phyloP scores from a whole-genome alignment of 2,329 filamentous ascomycete species.

The Alternaria arbusti region DNA sequence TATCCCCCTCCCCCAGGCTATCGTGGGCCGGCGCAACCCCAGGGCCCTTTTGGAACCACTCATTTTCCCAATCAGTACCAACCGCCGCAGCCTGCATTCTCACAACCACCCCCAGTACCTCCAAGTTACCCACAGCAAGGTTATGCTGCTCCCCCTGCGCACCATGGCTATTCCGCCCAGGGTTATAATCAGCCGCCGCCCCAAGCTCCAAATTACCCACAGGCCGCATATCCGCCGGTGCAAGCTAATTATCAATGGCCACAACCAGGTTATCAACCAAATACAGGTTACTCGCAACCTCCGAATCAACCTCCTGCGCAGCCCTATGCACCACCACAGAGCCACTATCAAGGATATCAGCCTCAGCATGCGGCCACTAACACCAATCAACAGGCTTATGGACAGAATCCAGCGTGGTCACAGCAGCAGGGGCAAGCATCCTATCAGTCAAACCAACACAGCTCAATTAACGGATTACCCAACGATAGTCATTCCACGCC shows the following conservation, averaged over 20 bases:
- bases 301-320: slow-evolving; percentile 28
- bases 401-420: slow-evolving; percentile 33
- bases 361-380: slow-evolving; percentile 26
- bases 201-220: slow-evolving; percentile 20
- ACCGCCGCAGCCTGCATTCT: slow-evolving; percentile 33
- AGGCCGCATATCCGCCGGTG: slow-evolving; percentile 27
- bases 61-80: slow-evolving; percentile 38
- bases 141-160: slow-evolving; percentile 26
- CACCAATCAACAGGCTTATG: slow-evolving; percentile 30
- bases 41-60: slow-evolving; percentile 34
- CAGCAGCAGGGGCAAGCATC: slow-evolving; percentile 19
- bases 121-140: slow-evolving; percentile 30
- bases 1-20: slow-evolving; percentile 60
- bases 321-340: slow-evolving; percentile 27
- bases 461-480: slow-evolving; percentile 18
- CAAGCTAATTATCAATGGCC: slow-evolving; percentile 35
- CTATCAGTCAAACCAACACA: slow-evolving; percentile 26
- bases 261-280: slow-evolving; percentile 30
- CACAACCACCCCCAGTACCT: slow-evolving; percentile 29
- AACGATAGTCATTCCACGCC: slow-evolving; percentile 6
- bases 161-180: slow-evolving; percentile 32
- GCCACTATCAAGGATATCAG: slow-evolving; percentile 26
- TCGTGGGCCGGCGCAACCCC: slow-evolving; percentile 43
- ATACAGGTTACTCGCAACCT: slow-evolving; percentile 30
- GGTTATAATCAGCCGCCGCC: slow-evolving; percentile 31